A percentile compares a stretch with the other conserved stretches of the same genome.
These are phyloP conservation scores for Pichia sp. DNA, from an alignment of 1,139 yeast genomes.

Conservation along the genomic window DNA sequence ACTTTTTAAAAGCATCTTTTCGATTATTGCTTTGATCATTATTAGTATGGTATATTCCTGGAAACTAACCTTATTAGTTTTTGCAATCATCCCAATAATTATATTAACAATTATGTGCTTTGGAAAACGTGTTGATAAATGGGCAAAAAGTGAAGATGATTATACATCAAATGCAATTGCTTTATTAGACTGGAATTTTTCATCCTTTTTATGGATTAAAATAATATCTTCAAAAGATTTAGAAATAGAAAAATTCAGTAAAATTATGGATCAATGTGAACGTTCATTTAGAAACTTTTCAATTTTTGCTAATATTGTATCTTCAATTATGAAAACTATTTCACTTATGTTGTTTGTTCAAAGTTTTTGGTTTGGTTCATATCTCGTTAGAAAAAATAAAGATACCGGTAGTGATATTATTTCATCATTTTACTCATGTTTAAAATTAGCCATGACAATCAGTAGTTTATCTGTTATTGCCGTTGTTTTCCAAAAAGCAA, in stretches of 20 bases:
- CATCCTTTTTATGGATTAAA: conserved; percentile 55
- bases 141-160: conserved; percentile 53
- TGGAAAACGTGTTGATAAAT: conserved; percentile 45
- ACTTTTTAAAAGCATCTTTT: conserved; percentile 44
- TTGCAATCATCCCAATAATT: conserved; percentile 70
- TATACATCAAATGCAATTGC: conserved; percentile 53
- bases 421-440: conserved; percentile 78
- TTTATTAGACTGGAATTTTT: conserved; percentile 63
- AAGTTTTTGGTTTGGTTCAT: conserved; percentile 85
- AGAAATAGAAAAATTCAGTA: conserved; percentile 45
- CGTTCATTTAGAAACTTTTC: conserved; percentile 42
- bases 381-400: conserved; percentile 47
- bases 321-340: conserved; percentile 50
- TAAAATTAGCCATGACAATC: conserved; percentile 59
- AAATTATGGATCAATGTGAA: conserved; percentile 40
- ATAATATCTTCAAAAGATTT: conserved; percentile 49
- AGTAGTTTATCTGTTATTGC: conserved; percentile 46
- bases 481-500: conserved; percentile 55
- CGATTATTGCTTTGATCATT: conserved; percentile 50
- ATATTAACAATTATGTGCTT: conserved; percentile 42
- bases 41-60: conserved; percentile 77
- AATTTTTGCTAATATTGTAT: conserved; percentile 48
- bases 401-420: conserved; percentile 57
- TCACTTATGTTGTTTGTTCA: conserved; percentile 76
- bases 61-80: conserved; percentile 70